Evolutionary conservation across 441 rosid genomes (phyloP).

Genomic region (Gossypium aridum): DNA sequence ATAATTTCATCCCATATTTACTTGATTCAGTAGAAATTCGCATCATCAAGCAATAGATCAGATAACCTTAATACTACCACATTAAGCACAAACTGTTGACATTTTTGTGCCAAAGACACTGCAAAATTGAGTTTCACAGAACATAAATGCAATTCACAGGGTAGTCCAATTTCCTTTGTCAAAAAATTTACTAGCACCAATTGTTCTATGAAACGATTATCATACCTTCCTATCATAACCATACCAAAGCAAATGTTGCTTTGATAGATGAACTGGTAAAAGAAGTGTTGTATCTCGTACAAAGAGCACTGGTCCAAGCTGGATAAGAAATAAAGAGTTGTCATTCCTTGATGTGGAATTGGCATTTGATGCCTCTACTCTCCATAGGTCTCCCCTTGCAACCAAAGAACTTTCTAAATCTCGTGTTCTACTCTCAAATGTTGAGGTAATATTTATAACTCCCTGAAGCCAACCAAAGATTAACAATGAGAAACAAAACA

Average conservation of each 20-base stretch:
- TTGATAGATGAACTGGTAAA: conserved; percentile 83
- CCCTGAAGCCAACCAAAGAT: conserved; percentile 45
- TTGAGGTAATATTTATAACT: conserved; percentile 61
- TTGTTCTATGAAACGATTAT: not conserved
- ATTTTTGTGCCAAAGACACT: not conserved
- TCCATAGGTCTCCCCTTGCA: conserved; percentile 96
- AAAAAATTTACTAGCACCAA: conserved; percentile 5
- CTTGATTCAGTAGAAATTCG: not conserved
- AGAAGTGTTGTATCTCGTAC: conserved; percentile 89
- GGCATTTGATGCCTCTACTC: conserved; percentile 76
- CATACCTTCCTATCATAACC: conserved; percentile 91
- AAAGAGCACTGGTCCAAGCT: conserved; percentile 88
- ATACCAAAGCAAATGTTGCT: conserved; percentile 97
- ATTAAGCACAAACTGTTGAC: not conserved
- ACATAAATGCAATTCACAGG: not conserved
- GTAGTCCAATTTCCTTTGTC: not conserved
- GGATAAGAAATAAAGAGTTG: conserved; percentile 76
- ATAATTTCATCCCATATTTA: not conserved
- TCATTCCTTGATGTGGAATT: conserved; percentile 56
- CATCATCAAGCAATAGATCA: not conserved
- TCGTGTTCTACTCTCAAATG: conserved; percentile 67
- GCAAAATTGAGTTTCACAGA: not conserved
- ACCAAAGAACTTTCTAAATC: conserved; percentile 69
- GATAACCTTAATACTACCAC: not conserved
- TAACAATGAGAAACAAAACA: not conserved